Evolutionary conservation across 1,284 basidiomycete species (phyloP).

Genomic region (Pseudozyma hubeiensis): DNA sequence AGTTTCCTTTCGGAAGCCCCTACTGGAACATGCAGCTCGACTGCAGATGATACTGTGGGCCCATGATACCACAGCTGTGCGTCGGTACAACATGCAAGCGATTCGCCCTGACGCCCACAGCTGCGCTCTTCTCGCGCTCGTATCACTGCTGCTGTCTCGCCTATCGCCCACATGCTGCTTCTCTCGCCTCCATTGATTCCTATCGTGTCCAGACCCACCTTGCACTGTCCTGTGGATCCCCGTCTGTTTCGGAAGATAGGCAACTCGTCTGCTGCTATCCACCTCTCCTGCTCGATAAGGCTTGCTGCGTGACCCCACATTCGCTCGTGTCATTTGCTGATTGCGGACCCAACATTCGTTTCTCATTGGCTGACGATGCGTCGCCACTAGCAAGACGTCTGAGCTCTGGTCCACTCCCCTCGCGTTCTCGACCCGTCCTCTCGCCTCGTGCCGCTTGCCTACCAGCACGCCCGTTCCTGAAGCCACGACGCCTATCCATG

Average conservation of each 20-base stretch:
- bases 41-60: neutral
- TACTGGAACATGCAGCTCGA: too few species aligned
- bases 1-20: neutral
- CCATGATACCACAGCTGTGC: too few species aligned
- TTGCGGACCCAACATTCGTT: neutral
- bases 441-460: neutral
- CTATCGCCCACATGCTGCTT: slow-evolving; percentile 9
- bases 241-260: slow-evolving; percentile 7
- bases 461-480: neutral
- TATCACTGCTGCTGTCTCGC: neutral
- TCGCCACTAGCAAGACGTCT: slow-evolving; percentile 1
- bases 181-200: neutral
- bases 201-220: slow-evolving; percentile 18
- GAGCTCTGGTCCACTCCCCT: neutral
- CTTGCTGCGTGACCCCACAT: slow-evolving; percentile 21
- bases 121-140: neutral
- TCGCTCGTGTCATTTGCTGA: neutral
- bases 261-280: neutral
- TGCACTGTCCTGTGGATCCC: neutral
- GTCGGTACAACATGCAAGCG: too few species aligned
- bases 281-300: slow-evolving; percentile 18
- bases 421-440: neutral
- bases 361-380: slow-evolving; percentile 37
- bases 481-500: neutral
- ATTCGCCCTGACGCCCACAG: too few species aligned